phyloP scores from a whole-genome alignment of 306 rosid genomes.

The Sphenostylis stenocarpa region DNA sequence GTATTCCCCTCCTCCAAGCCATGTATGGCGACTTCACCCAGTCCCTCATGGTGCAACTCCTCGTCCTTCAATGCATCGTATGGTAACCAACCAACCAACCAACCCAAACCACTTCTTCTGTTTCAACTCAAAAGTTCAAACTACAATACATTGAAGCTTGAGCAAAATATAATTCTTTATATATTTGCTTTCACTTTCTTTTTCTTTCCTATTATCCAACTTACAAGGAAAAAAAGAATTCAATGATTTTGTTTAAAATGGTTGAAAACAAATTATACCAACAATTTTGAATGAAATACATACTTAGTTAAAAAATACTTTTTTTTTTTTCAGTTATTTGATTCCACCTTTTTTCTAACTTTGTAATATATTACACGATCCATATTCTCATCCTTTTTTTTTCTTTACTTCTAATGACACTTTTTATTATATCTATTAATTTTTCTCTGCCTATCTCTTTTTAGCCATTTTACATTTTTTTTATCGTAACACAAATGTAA shows the following conservation, averaged over 20 bases:
- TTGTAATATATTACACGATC: too few species aligned
- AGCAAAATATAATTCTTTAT: background rate
- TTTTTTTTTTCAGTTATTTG: too few species aligned
- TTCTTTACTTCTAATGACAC: background rate
- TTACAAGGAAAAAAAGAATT: too few species aligned
- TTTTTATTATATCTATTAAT: background rate
- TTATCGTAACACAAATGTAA: background rate
- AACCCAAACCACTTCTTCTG: background rate
- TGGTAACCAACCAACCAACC: conserved; percentile 44
- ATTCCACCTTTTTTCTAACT: too few species aligned
- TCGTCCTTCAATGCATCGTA: conserved; percentile 84
- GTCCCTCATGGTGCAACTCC: conserved; percentile 80
- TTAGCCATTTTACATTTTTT: background rate
- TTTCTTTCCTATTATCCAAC: too few species aligned
- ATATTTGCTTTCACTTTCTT: too few species aligned
- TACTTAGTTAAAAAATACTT: too few species aligned
- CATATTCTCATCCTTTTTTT: background rate
- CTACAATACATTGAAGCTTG: background rate
- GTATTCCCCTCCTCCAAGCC: conserved; percentile 83
- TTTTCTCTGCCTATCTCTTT: background rate
- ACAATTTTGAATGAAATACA: too few species aligned
- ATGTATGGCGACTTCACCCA: conserved; percentile 82
- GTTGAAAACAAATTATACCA: too few species aligned
- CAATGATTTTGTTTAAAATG: too few species aligned
- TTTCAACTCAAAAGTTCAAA: background rate